Conservation (phyloP, 805 yeast genomes). For the Pichia pseudocactophila region DNA sequence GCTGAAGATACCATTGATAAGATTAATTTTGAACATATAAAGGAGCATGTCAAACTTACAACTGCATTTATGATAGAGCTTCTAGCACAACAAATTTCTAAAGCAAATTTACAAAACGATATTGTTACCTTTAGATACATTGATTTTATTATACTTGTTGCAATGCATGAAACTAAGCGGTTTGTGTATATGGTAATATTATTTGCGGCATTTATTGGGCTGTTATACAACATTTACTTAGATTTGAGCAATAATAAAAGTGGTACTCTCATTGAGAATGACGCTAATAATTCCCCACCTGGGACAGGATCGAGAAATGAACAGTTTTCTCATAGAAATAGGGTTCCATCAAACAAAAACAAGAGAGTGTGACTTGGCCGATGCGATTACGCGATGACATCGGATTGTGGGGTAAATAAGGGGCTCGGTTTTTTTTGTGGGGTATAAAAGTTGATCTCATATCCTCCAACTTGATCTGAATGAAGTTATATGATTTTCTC, state of each 20-base stretch:
- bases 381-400: not conserved
- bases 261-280: not conserved
- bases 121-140: conserved; percentile 9
- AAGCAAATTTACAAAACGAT: not conserved
- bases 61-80: conserved; percentile 69
- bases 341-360: not conserved
- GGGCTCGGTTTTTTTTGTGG: no score
- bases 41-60: conserved; percentile 71
- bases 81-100: conserved; percentile 27
- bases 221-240: conserved; percentile 4
- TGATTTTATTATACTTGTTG: conserved; percentile 13
- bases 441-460: no score
- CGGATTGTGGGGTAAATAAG: not conserved
- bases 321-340: no score
- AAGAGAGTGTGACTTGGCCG: not conserved
- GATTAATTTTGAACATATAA: conserved; percentile 68
- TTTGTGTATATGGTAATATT: conserved; percentile 7
- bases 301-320: not conserved
- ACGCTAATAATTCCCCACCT: not conserved
- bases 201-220: conserved; percentile 5
- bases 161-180: conserved; percentile 12
- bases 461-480: no score
- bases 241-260: no score
- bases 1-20: conserved; percentile 74
- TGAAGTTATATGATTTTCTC: no score